These are phyloP conservation scores for Termitomyces heimii DNA, from an alignment of 768 basidiomycete genomes.

Conservation along the genomic window DNA sequence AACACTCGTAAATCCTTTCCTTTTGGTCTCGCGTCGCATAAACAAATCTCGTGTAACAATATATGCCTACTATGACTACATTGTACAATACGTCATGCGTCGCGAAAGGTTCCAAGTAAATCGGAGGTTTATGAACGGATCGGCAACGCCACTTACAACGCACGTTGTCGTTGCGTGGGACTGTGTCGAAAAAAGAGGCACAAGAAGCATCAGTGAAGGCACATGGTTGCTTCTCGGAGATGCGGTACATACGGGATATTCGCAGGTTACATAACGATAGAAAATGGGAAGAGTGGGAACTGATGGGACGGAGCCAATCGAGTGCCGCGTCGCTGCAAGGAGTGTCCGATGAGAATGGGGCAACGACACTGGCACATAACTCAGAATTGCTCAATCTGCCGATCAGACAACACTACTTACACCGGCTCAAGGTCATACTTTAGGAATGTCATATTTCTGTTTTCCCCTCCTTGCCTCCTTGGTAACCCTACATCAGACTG, in stretches of 20 bases:
- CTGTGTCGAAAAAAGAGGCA: slow-evolving; percentile 15
- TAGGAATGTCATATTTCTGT: slow-evolving; percentile 23
- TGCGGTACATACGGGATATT: slow-evolving; percentile 9
- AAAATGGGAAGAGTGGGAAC: neutral
- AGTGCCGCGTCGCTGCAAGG: slow-evolving; percentile 28
- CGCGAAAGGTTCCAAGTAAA: slow-evolving; percentile 7
- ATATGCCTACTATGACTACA: neutral
- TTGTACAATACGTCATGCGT: slow-evolving; percentile 6
- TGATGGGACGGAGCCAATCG: slow-evolving; percentile 24
- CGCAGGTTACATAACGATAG: slow-evolving; percentile 7
- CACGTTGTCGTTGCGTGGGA: slow-evolving; percentile 5
- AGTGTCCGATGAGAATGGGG: slow-evolving; percentile 36
- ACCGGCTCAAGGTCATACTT: slow-evolving; percentile 21
- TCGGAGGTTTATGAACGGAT: slow-evolving; percentile 18
- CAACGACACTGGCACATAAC: slow-evolving; percentile 2
- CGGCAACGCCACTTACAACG: slow-evolving; percentile 16
- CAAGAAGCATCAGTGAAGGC: slow-evolving; percentile 17
- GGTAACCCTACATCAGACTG: slow-evolving; percentile 40
- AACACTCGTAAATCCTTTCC: neutral
- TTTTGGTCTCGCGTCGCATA: neutral
- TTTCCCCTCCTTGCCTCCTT: slow-evolving; percentile 32
- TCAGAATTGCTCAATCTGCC: slow-evolving; percentile 28
- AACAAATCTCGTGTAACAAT: neutral
- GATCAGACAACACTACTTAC: slow-evolving; percentile 23
- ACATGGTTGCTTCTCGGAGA: slow-evolving; percentile 14